These are phyloP conservation scores for Xerocomus tenax DNA, from an alignment of 1,284 basidiomycete genomes.

Conservation along the genomic window DNA sequence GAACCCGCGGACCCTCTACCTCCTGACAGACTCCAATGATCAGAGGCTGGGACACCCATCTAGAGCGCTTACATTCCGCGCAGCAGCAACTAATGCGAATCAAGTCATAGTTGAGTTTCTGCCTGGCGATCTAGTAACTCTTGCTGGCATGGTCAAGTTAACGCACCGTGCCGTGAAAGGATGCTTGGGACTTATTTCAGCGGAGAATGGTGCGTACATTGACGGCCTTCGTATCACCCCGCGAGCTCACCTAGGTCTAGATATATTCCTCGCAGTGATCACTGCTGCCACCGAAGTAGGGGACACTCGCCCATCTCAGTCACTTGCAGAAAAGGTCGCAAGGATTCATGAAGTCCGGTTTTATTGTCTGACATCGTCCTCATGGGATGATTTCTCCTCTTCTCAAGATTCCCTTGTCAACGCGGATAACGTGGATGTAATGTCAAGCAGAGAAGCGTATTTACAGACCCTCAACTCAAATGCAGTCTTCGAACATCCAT, in stretches of 20 bases:
- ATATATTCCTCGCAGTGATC: conserved; percentile 72
- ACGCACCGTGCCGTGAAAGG: conserved; percentile 67
- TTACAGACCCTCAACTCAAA: conserved; percentile 33
- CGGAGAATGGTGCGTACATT: conserved; percentile 51
- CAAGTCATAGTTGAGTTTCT: conserved; percentile 81
- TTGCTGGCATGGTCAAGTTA: conserved; percentile 51
- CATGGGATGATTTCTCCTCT: conserved; percentile 62
- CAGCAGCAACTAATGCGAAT: conserved; percentile 44
- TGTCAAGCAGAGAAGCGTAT: conserved; percentile 44
- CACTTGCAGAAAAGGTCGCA: conserved; percentile 53
- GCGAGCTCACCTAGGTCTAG: conserved; percentile 33
- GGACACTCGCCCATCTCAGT: conserved; percentile 59
- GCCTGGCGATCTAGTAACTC: conserved; percentile 61
- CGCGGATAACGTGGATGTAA: conserved; percentile 45
- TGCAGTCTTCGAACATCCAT: conserved; percentile 78
- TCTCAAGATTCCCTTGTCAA: conserved; percentile 42
- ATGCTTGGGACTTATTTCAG: conserved; percentile 69
- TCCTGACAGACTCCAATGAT: conserved; percentile 62
- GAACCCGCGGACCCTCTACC: conserved; percentile 57
- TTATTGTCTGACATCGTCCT: conserved; percentile 60
- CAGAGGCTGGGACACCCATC: conserved; percentile 51
- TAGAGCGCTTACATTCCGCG: conserved; percentile 62
- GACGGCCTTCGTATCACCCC: neutral
- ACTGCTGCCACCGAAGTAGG: conserved; percentile 70
- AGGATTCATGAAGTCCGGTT: conserved; percentile 74